Percentiles rank a stretch among this genome's conserved stretches.
Conservation (phyloP, 163 green algal species). For the Chlamydomonas reinhardtii region DNA sequence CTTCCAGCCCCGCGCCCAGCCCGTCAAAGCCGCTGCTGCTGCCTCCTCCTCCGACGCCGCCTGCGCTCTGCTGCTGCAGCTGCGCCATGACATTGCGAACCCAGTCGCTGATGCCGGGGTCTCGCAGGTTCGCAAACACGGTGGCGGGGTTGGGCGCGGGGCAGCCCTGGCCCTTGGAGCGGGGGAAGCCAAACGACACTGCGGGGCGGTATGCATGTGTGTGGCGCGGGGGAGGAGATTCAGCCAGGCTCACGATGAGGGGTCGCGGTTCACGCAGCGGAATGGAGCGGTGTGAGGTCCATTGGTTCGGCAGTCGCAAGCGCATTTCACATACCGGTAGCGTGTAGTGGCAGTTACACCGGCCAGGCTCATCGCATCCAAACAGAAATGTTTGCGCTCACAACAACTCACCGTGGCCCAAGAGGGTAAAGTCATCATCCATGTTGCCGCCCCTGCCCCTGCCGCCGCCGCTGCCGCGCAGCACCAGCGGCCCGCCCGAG, state of each 20-base stretch:
- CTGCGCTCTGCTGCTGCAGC: slow-evolving; percentile 6
- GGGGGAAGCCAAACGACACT: slow-evolving; percentile 53
- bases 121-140: slow-evolving; percentile 23
- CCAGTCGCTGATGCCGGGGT: slow-evolving; percentile 14
- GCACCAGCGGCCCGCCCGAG: slow-evolving; percentile 38
- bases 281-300: too few species aligned
- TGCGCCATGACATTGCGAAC: not conserved
- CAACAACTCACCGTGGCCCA: slow-evolving; percentile 20
- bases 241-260: not conserved
- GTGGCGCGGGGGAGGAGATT: not conserved
- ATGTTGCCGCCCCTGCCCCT: too few species aligned
- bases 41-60: too few species aligned
- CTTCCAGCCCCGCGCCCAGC: too few species aligned
- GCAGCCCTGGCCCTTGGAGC: slow-evolving; percentile 44
- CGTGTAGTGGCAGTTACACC: too few species aligned
- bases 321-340: too few species aligned
- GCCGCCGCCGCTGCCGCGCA: not conserved
- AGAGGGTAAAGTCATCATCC: slow-evolving; percentile 3
- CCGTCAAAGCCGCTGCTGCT: too few species aligned
- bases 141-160: slow-evolving; percentile 53
- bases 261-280: too few species aligned
- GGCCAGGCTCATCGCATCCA: too few species aligned
- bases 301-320: too few species aligned
- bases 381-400: too few species aligned
- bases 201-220: not conserved